Percentiles rank a stretch among this genome's conserved stretches.
Evolutionary conservation across 352 stramenopile genomes (phyloP).

Genomic region (Globisporangium paddicum): DNA sequence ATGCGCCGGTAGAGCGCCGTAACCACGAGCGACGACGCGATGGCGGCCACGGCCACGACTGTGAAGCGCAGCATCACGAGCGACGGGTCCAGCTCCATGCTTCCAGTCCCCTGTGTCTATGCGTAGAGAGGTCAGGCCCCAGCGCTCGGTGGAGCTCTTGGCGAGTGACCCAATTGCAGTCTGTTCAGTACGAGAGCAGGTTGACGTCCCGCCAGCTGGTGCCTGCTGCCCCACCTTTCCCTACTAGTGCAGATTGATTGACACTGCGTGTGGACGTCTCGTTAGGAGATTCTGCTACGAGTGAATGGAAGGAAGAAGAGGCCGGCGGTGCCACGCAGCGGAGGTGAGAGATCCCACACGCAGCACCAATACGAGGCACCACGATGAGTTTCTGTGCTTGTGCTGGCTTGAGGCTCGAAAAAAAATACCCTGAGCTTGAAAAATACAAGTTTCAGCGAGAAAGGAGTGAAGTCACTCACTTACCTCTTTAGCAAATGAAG

Average conservation of each 20-base stretch:
- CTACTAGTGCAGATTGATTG: background rate
- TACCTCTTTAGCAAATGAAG: too few species aligned
- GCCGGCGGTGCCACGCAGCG: too few species aligned
- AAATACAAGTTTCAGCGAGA: too few species aligned
- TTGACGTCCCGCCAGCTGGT: slow-evolving; percentile 4
- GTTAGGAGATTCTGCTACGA: too few species aligned
- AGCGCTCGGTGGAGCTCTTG: slow-evolving; percentile 1
- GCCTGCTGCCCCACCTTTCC: slow-evolving; percentile 10
- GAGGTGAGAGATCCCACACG: too few species aligned
- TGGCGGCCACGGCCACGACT: slow-evolving; percentile 28
- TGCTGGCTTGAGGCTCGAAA: background rate
- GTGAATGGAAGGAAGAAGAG: too few species aligned
- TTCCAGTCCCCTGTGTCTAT: too few species aligned
- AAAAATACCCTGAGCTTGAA: too few species aligned
- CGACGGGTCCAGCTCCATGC: background rate
- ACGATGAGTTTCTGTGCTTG: background rate
- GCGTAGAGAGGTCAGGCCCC: too few species aligned
- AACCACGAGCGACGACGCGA: slow-evolving; percentile 25
- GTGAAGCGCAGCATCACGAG: slow-evolving; percentile 24
- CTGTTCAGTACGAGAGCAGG: background rate
- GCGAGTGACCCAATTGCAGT: background rate
- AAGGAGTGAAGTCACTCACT: too few species aligned
- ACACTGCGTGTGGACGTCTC: too few species aligned
- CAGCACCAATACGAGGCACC: too few species aligned
- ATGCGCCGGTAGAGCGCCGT: slow-evolving; percentile 47